Conservation (phyloP, 257 asterid genomes). For the Anisodus acutangulus region DNA sequence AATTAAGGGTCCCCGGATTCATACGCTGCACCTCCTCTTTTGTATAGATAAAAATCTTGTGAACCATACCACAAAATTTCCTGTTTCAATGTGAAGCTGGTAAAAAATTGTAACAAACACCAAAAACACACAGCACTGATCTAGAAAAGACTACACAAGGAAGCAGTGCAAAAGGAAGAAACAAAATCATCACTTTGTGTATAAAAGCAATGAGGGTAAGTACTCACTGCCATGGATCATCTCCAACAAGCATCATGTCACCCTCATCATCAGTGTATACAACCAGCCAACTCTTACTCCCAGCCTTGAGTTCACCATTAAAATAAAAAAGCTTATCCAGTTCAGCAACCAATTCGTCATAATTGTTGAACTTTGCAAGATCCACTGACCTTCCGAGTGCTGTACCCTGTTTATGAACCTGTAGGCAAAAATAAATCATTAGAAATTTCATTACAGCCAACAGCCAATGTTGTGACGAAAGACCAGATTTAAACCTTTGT, state of each 20-base stretch:
- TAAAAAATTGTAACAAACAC: slow-evolving; percentile 20
- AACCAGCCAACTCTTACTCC: slow-evolving; percentile 80
- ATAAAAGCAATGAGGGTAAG: slow-evolving; percentile 1
- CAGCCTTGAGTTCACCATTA: slow-evolving; percentile 74
- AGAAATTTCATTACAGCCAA: background rate
- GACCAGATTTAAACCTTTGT: slow-evolving; percentile 67
- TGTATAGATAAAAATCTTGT: slow-evolving; percentile 76
- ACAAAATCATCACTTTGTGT: background rate
- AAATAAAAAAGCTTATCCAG: slow-evolving; percentile 82
- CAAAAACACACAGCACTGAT: background rate
- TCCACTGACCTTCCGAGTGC: slow-evolving; percentile 99
- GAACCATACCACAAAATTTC: slow-evolving; percentile 89
- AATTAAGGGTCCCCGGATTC: slow-evolving; percentile 74
- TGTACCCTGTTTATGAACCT: slow-evolving; percentile 95
- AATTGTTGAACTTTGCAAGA: slow-evolving; percentile 79
- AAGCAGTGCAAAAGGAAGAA: slow-evolving; percentile 1
- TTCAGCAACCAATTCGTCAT: slow-evolving; percentile 70
- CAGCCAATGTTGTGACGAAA: slow-evolving; percentile 16
- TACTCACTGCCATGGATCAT: slow-evolving; percentile 98
- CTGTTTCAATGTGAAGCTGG: slow-evolving; percentile 41
- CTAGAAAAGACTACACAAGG: background rate
- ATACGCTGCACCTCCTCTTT: slow-evolving; percentile 86
- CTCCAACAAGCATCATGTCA: slow-evolving; percentile 99
- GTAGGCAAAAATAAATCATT: slow-evolving; percentile 32
- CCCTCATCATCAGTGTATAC: slow-evolving; percentile 97